Base-by-base conservation (phyloP, 2,329 filamentous ascomycete genomes). In the Purpureocillium lavendulum region DNA sequence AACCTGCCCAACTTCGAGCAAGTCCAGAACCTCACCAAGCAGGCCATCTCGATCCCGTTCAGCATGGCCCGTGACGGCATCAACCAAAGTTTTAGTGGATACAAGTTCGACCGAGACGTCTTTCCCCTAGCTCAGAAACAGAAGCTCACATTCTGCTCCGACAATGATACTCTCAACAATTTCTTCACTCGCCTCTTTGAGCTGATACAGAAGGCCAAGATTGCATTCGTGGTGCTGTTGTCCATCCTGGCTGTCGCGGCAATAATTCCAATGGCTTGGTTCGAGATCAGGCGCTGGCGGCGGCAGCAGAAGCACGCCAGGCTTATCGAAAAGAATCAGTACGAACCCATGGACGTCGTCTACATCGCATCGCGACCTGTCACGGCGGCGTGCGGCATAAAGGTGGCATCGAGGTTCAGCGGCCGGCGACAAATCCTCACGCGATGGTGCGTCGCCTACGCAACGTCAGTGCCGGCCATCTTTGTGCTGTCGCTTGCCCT, bases 61-160 rank as follows among this genome's bases (percentile, higher is more conserved):
- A 74, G 90, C 51, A 67, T 87, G 45, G 77, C 96, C 52, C 86
- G 84, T 51, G 65, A 70, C 45, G 67, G 84, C 35, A 74, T 98
- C 53, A 83, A 87, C 48, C 65, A 80, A 12, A 80, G 73, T 28
- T 75, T 92, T 53, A 75, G 78, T 36, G 73, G 68, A 45, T 97
- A 88, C 69, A 73, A 70, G 26, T 94, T 97, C 57, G 79, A 96
- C 56, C 73, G 80, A 13, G 75, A 77, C 11, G 62, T 83, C 9
- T 90, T 98, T 51, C 87, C 89, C 0, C 73, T 95, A 3, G 88
- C 92, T 2, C 67, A 82, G 50, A 95, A 94, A 66, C 75, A 94
- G 60, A 67, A 79, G 30, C 70, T 98, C 39, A 82, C 75, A 1
- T 97, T 98, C 66, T 98, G 92, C 67, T 87, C 87, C 32, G 79